phyloP scores from a whole-genome alignment of 441 rosid species.

The Populus hybrid region DNA sequence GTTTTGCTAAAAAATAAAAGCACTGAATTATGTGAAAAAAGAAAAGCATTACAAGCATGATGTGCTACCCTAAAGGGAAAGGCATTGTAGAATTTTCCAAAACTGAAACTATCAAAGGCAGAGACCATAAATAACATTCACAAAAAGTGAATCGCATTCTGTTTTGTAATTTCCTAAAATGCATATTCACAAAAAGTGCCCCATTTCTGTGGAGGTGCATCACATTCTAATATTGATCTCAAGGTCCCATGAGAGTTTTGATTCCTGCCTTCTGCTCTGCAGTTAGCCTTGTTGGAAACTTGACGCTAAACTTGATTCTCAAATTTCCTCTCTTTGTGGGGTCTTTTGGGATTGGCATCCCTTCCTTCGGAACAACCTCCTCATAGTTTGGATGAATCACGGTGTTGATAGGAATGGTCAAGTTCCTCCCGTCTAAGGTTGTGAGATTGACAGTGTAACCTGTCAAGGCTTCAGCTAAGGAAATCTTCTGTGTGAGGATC shows the following conservation, averaged over 20 bases:
- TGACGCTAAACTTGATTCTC: constrained; percentile 51
- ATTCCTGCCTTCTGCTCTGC: constrained; percentile 78
- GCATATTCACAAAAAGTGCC: background rate
- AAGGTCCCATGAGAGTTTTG: constrained; percentile 44
- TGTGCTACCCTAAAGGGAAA: background rate
- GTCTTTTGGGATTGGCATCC: constrained; percentile 78
- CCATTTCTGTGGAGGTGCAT: background rate
- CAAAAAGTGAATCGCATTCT: background rate
- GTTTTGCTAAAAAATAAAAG: background rate
- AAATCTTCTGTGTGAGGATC: too few species aligned
- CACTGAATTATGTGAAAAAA: background rate
- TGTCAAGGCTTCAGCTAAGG: too few species aligned
- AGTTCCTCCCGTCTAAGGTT: constrained; percentile 64
- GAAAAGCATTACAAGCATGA: background rate
- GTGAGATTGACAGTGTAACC: constrained; percentile 30
- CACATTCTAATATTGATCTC: background rate
- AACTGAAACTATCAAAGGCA: background rate
- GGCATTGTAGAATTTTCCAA: background rate
- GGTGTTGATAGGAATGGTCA: constrained; percentile 50
- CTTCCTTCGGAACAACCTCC: constrained; percentile 68
- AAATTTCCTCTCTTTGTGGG: constrained; percentile 17
- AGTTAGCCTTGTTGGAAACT: constrained; percentile 35
- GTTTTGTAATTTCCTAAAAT: background rate
- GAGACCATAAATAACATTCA: background rate
- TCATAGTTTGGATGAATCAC: constrained; percentile 68